Conservation (phyloP, 306 rosid species). For the Geum urbanum region DNA sequence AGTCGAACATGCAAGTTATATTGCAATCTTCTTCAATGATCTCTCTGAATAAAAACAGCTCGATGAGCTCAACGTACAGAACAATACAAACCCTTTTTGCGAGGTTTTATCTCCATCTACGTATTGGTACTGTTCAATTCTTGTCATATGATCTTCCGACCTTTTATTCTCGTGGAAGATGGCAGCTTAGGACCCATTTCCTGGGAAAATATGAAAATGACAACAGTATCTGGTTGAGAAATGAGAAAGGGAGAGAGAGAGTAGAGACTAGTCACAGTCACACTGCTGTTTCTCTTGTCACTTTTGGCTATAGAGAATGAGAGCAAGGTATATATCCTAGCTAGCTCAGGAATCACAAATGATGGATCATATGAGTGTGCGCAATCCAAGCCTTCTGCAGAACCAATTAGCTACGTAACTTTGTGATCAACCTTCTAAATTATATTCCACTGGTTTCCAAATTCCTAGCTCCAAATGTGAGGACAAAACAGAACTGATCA, state of each 20-base stretch:
- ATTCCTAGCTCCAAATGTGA: constrained; percentile 8
- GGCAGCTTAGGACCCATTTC: not conserved
- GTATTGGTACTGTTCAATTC: no score
- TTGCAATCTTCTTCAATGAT: not conserved
- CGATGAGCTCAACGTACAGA: not conserved
- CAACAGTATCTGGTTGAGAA: not conserved
- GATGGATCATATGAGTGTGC: not conserved
- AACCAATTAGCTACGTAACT: constrained; percentile 14
- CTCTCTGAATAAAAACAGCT: not conserved
- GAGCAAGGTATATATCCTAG: not conserved
- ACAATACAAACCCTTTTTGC: not conserved
- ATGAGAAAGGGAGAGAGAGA: not conserved
- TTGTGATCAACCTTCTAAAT: constrained; percentile 5
- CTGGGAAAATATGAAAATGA: not conserved
- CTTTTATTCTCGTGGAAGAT: not conserved
- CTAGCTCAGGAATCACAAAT: not conserved
- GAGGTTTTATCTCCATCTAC: not conserved
- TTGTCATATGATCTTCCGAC: not conserved
- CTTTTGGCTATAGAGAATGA: constrained; percentile 1
- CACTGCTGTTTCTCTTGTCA: not conserved
- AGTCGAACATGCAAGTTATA: no score
- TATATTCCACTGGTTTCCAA: constrained; percentile 13
- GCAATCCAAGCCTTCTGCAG: constrained; percentile 10
- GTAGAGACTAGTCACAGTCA: not conserved
- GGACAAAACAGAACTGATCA: not conserved